Conservation (phyloP, 768 basidiomycete genomes). For the Collybiopsis luxurians region DNA sequence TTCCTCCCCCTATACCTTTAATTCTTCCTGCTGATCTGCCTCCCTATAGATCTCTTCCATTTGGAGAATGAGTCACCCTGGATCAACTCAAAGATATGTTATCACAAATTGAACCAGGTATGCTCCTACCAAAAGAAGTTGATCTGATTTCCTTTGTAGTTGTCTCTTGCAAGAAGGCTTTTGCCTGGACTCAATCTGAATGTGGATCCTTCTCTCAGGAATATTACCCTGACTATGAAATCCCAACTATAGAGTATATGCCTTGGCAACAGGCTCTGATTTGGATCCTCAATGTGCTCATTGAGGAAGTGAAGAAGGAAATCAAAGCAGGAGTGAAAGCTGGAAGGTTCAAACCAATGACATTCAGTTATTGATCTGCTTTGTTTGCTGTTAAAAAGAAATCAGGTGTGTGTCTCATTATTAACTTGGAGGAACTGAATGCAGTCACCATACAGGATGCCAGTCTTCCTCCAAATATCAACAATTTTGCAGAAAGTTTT, state of each 20-base stretch:
- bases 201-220: background rate
- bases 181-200: background rate
- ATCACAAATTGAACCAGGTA: background rate
- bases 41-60: background rate
- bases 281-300: too few species aligned
- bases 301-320: too few species aligned
- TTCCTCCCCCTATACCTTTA: background rate
- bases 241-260: background rate
- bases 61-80: background rate
- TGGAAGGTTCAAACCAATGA: background rate
- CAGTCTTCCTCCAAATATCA: background rate
- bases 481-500: constrained; percentile 2
- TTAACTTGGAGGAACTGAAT: background rate
- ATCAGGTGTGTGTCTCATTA: background rate
- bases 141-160: background rate
- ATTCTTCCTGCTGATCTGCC: background rate
- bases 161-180: background rate
- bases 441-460: background rate
- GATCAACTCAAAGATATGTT: background rate
- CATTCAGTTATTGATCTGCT: background rate
- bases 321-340: too few species aligned
- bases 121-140: background rate
- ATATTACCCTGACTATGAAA: background rate
- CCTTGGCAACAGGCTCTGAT: too few species aligned
- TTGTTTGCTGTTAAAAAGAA: background rate